A percentile compares a stretch with the other conserved stretches of the same genome.
phyloP scores from a whole-genome alignment of 2,329 filamentous ascomycete species.

The Talaromyces islandicus region DNA sequence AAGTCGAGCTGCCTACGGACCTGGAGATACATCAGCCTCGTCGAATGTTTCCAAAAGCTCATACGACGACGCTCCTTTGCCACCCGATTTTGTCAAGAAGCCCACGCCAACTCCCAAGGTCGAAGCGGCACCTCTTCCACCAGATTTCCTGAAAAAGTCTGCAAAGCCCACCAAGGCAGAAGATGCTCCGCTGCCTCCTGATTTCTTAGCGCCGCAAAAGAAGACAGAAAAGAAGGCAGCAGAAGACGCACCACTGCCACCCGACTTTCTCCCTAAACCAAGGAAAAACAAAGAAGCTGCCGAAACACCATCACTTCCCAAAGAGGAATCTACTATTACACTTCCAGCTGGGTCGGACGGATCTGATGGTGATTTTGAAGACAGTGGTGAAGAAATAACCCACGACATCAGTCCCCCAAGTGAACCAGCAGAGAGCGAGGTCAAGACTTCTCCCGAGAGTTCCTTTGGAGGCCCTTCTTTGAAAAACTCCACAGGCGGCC shows the following conservation, averaged over 20 bases:
- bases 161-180: slow-evolving; percentile 6
- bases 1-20: slow-evolving; percentile 40
- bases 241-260: slow-evolving; percentile 21
- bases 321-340: slow-evolving; percentile 22
- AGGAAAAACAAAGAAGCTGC: slow-evolving; percentile 11
- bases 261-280: slow-evolving; percentile 15
- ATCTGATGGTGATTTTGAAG: slow-evolving; percentile 38
- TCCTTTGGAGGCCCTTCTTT: slow-evolving; percentile 36
- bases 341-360: slow-evolving; percentile 30
- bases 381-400: slow-evolving; percentile 42
- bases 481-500: slow-evolving; percentile 31
- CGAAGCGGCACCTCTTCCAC: slow-evolving; percentile 21
- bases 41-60: slow-evolving; percentile 37
- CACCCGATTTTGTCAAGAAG: slow-evolving; percentile 18
- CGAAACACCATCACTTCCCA: slow-evolving; percentile 17
- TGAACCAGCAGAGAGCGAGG: slow-evolving; percentile 21
- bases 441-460: slow-evolving; percentile 38
- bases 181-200: slow-evolving; percentile 16
- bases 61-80: slow-evolving; percentile 34
- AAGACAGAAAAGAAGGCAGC: slow-evolving; percentile 6
- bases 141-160: slow-evolving; percentile 15
- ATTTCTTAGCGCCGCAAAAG: slow-evolving; percentile 15
- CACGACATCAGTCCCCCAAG: slow-evolving; percentile 31
- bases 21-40: slow-evolving; percentile 45
- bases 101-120: slow-evolving; percentile 1